Conservation (phyloP, 2,329 filamentous ascomycete species). For the Apiospora pterosperma region DNA sequence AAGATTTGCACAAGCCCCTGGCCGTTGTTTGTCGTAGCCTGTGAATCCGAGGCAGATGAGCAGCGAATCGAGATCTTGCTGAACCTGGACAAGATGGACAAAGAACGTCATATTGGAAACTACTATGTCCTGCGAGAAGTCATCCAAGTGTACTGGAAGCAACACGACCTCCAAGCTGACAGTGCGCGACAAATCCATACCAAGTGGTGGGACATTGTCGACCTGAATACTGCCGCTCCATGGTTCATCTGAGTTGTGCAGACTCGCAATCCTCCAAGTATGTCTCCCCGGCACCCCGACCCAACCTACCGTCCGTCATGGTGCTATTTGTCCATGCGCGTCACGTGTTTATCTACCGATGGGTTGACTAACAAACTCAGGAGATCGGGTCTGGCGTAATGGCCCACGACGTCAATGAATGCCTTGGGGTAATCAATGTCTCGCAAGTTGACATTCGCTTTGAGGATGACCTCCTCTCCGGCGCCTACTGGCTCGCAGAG, state of each 20-base stretch:
- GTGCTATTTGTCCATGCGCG: conserved; percentile 9
- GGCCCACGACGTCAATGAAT: conserved; percentile 32
- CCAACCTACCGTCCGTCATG: neutral
- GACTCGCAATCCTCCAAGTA: neutral
- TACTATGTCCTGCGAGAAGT: conserved; percentile 39
- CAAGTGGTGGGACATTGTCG: conserved; percentile 37
- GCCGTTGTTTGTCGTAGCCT: conserved; percentile 45
- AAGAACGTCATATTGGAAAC: conserved; percentile 41
- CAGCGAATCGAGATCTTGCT: conserved; percentile 37
- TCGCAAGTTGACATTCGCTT: conserved; percentile 47
- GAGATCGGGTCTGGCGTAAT: conserved; percentile 25
- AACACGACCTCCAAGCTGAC: conserved; percentile 36
- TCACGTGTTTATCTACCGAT: conserved; percentile 24
- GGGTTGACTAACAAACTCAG: conserved; percentile 36
- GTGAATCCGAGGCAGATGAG: conserved; percentile 38
- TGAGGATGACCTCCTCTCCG: conserved; percentile 45
- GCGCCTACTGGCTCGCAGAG: conserved; percentile 35
- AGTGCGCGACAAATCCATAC: conserved; percentile 22
- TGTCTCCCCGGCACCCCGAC: neutral
- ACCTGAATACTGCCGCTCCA: conserved; percentile 28
- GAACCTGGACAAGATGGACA: conserved; percentile 39
- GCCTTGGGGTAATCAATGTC: conserved; percentile 35
- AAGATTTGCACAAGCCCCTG: conserved; percentile 43
- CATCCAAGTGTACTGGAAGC: conserved; percentile 44
- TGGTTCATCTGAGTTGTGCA: conserved; percentile 31